Conservation (phyloP, 176 grass and related monocot species). For the Paspalum vaginatum region DNA sequence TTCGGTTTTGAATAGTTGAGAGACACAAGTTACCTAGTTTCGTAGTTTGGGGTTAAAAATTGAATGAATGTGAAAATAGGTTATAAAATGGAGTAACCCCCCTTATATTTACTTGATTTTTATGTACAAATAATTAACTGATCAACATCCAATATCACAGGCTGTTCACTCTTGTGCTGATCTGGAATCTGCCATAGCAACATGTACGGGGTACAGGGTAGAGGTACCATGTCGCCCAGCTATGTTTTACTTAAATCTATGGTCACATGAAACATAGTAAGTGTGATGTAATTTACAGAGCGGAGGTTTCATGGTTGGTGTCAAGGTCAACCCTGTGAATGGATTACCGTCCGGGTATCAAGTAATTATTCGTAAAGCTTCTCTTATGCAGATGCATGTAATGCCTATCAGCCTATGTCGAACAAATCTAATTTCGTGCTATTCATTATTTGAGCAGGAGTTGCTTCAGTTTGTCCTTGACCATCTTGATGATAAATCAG, state of each 20-base stretch:
- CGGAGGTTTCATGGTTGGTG: conserved; percentile 93
- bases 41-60: no score
- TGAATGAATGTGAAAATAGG: no score
- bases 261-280: neutral
- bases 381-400: conserved; percentile 25
- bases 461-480: conserved; percentile 74
- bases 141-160: conserved; percentile 12
- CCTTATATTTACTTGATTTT: no score
- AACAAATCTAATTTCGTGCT: conserved; percentile 25
- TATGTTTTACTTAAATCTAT: neutral
- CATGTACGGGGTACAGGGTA: conserved; percentile 80
- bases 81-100: no score
- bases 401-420: neutral
- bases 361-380: conserved; percentile 54
- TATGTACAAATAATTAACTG: no score
- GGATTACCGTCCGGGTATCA: conserved; percentile 81
- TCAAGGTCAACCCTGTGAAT: conserved; percentile 72
- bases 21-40: no score
- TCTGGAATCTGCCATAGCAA: conserved; percentile 82
- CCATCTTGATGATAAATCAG: conserved; percentile 77
- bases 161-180: conserved; percentile 92
- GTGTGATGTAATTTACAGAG: conserved; percentile 46
- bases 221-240: conserved; percentile 49
- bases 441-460: conserved; percentile 48
- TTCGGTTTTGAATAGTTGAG: no score